Base-by-base conservation (phyloP, 2,329 filamentous ascomycete species). In the Alternaria gansuensis region DNA sequence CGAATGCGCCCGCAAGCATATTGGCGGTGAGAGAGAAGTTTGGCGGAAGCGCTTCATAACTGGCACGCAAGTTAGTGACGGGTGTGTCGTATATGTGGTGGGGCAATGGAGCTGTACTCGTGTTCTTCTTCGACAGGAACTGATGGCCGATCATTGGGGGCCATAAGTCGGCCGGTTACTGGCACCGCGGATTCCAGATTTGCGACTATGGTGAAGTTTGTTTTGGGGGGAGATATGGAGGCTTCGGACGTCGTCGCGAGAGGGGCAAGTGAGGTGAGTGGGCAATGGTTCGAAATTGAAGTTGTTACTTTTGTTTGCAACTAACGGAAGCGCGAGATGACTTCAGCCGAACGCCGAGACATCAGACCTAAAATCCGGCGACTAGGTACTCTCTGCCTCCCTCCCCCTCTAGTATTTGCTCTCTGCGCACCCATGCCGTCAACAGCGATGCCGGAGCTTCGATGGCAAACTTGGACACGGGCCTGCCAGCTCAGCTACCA, bases 1-100 rank as follows among this genome's bases (percentile, higher is more conserved):
- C 95, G 81, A 98, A 97, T 69, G 95, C 95, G 78, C 95, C 95
- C 55, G 95, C 95, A 64, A 89, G 83, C 93, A 98, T 97, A 80
- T 98, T 99, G 77, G 95, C 92, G 66, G 90, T 82, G 75, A 98
- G 85, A 71, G 93, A 95, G 83, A 97, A 97, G 81, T 97, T 96
- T 67, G 93, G 91, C 65, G 94, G 93, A 57, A 99, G 87, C 66
- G 90, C 89, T 85, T 98, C 94, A 86, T 98, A 98, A 81, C 87
- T 89, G 66, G 64, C 46, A 34, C 34, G 23, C 13, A 51, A 41
- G 64, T 77, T 58, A 77, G 73, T 62, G 51, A 64, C 33, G 44
- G 34, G 29, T 49, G n/a, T 57, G 10, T 24, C n/a, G 34, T 9
- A 37, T 54, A 50, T 31, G 37, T 39, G 26, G 55, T 31, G 52